Conservation (phyloP, 495 filamentous ascomycete genomes). For the Annulohypoxylon stygium region DNA sequence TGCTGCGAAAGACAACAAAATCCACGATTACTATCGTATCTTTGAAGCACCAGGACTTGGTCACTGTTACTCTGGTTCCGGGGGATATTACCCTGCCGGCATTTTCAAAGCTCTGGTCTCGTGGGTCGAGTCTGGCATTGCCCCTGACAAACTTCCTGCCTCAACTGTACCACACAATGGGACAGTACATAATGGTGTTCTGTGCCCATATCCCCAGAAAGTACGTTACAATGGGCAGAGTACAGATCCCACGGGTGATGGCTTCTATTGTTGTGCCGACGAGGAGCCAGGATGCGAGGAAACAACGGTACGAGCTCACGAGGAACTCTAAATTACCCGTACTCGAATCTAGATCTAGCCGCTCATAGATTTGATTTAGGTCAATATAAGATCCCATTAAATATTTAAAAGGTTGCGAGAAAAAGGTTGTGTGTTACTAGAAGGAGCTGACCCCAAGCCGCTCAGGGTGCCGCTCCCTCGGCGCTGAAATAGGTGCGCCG, state of each 20-base stretch:
- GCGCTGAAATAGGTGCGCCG: neutral
- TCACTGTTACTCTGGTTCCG: conserved; percentile 49
- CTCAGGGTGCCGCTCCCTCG: neutral
- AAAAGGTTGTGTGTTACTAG: conserved; percentile 8
- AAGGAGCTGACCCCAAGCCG: neutral
- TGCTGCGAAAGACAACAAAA: conserved; percentile 31
- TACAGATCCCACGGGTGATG: neutral
- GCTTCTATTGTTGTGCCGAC: neutral
- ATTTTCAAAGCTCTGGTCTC: conserved; percentile 51
- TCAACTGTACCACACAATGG: conserved; percentile 35
- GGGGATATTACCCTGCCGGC: conserved; percentile 42
- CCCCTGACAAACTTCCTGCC: conserved; percentile 47
- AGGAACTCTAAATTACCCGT: neutral
- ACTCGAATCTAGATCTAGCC: neutral
- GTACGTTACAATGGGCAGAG: conserved; percentile 25
- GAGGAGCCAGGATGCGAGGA: neutral
- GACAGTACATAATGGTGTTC: conserved; percentile 19
- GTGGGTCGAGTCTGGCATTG: conserved; percentile 59
- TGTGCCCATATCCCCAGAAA: conserved; percentile 46
- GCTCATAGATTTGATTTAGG: neutral
- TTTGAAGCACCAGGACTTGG: conserved; percentile 54
- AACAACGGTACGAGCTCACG: neutral
- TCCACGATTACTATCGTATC: conserved; percentile 51
- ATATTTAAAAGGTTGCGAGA: neutral
- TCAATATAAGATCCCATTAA: neutral